Percentiles rank a stretch among this genome's conserved stretches.
Evolutionary conservation across 805 yeast species (phyloP).

Genomic region (Candida verbasci): DNA sequence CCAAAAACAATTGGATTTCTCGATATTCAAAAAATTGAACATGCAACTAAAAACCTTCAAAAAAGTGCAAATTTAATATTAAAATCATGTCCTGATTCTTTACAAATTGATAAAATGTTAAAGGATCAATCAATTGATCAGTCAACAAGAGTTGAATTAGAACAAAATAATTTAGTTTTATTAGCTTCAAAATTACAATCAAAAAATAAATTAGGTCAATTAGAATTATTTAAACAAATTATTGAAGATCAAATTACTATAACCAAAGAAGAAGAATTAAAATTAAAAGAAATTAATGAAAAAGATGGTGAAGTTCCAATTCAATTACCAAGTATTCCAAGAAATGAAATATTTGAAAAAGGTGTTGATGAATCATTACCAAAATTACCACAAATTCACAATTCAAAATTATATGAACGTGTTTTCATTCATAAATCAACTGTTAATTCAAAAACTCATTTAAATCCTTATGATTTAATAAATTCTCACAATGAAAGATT

Average conservation of each 20-base stretch:
- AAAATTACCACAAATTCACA: conserved; percentile 59
- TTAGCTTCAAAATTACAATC: conserved; percentile 60
- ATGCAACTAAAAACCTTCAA: conserved; percentile 41
- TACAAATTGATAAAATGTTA: conserved; percentile 33
- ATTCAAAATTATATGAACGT: conserved; percentile 54
- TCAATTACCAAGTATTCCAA: conserved; percentile 4
- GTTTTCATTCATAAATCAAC: conserved; percentile 82
- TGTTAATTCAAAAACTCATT: conserved; percentile 52
- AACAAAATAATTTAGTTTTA: conserved; percentile 50
- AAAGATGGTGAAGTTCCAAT: conserved; percentile 1
- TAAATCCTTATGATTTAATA: conserved; percentile 54
- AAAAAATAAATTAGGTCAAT: conserved; percentile 42
- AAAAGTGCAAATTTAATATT: conserved; percentile 48
- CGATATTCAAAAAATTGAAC: conserved; percentile 37
- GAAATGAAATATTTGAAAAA: conserved; percentile 11
- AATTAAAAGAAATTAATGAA: conserved; percentile 1
- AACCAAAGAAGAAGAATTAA: conserved; percentile 12
- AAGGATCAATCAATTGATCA: conserved; percentile 29
- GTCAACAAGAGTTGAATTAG: conserved; percentile 46
- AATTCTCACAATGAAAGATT: conserved; percentile 76
- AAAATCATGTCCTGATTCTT: conserved; percentile 49
- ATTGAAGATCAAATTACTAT: conserved; percentile 33
- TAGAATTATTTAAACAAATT: conserved; percentile 56
- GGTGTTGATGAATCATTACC: conserved; percentile 36
- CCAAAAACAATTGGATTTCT: conserved; percentile 23